A percentile compares a stretch with the other conserved stretches of the same genome.
Evolutionary conservation across 2,329 filamentous ascomycete species (phyloP).

Genomic region (Penicillium sp.): DNA sequence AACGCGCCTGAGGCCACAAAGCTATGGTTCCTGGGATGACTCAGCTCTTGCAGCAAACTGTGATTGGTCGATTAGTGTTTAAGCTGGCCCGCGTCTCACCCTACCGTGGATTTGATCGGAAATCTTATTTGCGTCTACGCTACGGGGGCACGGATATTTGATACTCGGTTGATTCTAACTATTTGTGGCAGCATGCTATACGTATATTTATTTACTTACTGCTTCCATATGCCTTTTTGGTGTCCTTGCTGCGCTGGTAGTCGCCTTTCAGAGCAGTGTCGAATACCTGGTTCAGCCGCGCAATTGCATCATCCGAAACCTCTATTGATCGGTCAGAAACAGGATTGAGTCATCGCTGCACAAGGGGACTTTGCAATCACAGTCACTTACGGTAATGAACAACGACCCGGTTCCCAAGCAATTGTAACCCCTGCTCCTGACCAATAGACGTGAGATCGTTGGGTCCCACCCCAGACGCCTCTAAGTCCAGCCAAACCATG

Average conservation of each 20-base stretch:
- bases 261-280: conserved; percentile 40
- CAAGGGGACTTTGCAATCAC: conserved; percentile 33
- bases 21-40: conserved; percentile 31
- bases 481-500: conserved; percentile 84
- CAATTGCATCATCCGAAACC: conserved; percentile 67
- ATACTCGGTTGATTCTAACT: neutral
- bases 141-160: neutral
- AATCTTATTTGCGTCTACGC: conserved; percentile 7
- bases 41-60: conserved; percentile 6
- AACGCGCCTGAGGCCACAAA: conserved; percentile 35
- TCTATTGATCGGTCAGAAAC: conserved; percentile 47
- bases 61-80: conserved; percentile 18
- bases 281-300: conserved; percentile 61
- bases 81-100: neutral
- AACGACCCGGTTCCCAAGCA: conserved; percentile 64
- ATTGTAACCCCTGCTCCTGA: conserved; percentile 60
- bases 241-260: conserved; percentile 38
- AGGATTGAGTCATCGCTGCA: conserved; percentile 1
- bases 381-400: conserved; percentile 68
- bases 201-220: conserved; percentile 20
- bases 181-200: neutral
- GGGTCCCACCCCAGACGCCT: conserved; percentile 58
- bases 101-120: conserved; percentile 11
- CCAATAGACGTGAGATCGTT: conserved; percentile 60
- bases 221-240: conserved; percentile 40